Percentiles rank a stretch among this genome's conserved stretches.
These are phyloP conservation scores for Ustilago crameri DNA, from an alignment of 1,284 basidiomycete species.

Conservation along the genomic window DNA sequence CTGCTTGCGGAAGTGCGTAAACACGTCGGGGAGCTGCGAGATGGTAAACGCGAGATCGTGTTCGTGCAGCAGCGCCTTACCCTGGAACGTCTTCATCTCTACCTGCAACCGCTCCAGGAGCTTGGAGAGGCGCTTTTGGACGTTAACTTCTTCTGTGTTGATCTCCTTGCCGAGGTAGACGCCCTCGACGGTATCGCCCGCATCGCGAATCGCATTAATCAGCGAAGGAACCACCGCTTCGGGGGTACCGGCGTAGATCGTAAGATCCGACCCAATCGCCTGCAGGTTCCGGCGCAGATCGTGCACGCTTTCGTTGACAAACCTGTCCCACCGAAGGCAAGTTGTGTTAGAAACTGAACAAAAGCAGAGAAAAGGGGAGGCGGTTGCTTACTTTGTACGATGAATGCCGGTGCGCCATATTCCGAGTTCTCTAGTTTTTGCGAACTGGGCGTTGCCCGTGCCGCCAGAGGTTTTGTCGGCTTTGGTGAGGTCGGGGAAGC, in stretches of 20 bases:
- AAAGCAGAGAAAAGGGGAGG: not conserved
- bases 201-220: conserved; percentile 67
- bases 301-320: conserved; percentile 54
- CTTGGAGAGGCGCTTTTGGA: conserved; percentile 32
- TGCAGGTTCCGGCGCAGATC: conserved; percentile 47
- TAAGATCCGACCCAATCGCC: conserved; percentile 43
- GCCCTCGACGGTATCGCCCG: conserved; percentile 69
- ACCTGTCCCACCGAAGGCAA: conserved; percentile 32
- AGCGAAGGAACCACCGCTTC: conserved; percentile 64
- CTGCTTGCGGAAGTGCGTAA: conserved; percentile 61
- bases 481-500: conserved; percentile 44
- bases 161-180: conserved; percentile 71
- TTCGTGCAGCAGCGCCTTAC: conserved; percentile 43
- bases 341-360: too few relatives aligned
- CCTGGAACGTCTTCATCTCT: conserved; percentile 27
- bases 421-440: conserved; percentile 48
- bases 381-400: conserved; percentile 38
- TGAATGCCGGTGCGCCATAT: conserved; percentile 56
- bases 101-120: conserved; percentile 16
- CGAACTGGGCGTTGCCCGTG: conserved; percentile 22
- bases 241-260: conserved; percentile 56
- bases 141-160: conserved; percentile 57
- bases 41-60: conserved; percentile 48
- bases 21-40: conserved; percentile 59
- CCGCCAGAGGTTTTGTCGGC: conserved; percentile 24